A percentile compares a stretch with the other conserved stretches of the same genome.
These are phyloP conservation scores for Salix caprea DNA, from an alignment of 345 rosid species.

Conservation along the genomic window DNA sequence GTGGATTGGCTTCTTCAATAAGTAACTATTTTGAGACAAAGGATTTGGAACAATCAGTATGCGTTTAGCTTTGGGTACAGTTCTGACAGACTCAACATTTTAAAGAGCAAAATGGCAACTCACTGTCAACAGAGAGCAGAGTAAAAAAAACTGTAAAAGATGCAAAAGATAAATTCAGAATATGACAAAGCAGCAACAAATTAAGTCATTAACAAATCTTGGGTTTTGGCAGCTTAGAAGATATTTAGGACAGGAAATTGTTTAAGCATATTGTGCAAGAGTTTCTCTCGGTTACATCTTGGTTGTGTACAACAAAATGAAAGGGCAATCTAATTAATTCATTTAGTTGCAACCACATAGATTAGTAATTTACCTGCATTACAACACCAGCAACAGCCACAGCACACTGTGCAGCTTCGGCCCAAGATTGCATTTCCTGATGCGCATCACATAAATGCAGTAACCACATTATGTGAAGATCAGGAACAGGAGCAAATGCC, in stretches of 20 bases:
- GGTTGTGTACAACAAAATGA: background rate
- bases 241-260: background rate
- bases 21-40: background rate
- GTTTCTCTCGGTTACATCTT: background rate
- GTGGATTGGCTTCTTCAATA: background rate
- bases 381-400: conserved; percentile 93
- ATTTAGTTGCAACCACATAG: background rate
- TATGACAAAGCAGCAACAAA: no score
- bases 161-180: no score
- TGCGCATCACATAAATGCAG: conserved; percentile 97
- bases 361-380: conserved; percentile 60
- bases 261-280: no score
- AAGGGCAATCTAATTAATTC: background rate
- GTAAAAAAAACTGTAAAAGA: no score
- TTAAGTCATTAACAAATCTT: no score
- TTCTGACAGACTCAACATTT: no score
- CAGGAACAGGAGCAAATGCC: conserved; percentile 99
- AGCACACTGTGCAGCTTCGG: conserved; percentile 98
- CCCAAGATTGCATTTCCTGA: conserved; percentile 99
- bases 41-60: background rate
- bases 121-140: no score
- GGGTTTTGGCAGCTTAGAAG: background rate
- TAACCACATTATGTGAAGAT: conserved; percentile 99
- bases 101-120: no score
- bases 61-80: no score